Percentiles rank a stretch among this genome's conserved stretches.
These are phyloP conservation scores for Ogataea paradorogensis DNA, from an alignment of 805 yeast species.

Conservation along the genomic window DNA sequence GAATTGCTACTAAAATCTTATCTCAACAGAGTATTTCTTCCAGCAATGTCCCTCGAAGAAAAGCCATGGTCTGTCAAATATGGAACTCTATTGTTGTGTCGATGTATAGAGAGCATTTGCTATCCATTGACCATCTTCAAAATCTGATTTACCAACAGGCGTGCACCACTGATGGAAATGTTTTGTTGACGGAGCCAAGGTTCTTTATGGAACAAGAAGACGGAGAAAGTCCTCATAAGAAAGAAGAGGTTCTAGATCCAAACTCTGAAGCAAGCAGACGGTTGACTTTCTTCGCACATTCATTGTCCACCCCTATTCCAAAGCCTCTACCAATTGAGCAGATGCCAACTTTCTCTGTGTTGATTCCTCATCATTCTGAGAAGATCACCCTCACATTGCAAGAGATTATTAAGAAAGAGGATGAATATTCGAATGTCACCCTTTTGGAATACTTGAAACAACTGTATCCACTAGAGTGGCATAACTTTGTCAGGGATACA, in stretches of 20 bases:
- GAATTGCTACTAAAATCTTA: slow-evolving; percentile 69
- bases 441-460: slow-evolving; percentile 54
- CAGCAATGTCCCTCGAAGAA: slow-evolving; percentile 39
- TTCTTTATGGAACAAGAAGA: slow-evolving; percentile 85
- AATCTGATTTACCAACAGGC: slow-evolving; percentile 56
- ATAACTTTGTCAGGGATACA: slow-evolving; percentile 54
- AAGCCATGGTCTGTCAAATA: slow-evolving; percentile 59
- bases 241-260: slow-evolving; percentile 51
- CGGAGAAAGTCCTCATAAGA: slow-evolving; percentile 41
- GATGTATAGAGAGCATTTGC: slow-evolving; percentile 76
- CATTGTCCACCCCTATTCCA: slow-evolving; percentile 81
- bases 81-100: slow-evolving; percentile 86
- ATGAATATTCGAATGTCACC: slow-evolving; percentile 55
- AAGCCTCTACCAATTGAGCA: slow-evolving; percentile 61
- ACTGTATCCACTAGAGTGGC: slow-evolving; percentile 56
- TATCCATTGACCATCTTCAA: slow-evolving; percentile 71
- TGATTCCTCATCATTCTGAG: slow-evolving; percentile 85
- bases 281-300: slow-evolving; percentile 86
- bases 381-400: slow-evolving; percentile 71
- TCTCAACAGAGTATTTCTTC: slow-evolving; percentile 38
- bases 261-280: slow-evolving; percentile 80
- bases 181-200: slow-evolving; percentile 61
- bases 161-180: slow-evolving; percentile 37
- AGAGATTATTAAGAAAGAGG: slow-evolving; percentile 76
- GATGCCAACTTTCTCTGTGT: slow-evolving; percentile 81